Evolutionary conservation across 352 stramenopile genomes (phyloP), one percentile per base, ranked within the genome.

Genomic region (Pythium coloratum): DNA sequence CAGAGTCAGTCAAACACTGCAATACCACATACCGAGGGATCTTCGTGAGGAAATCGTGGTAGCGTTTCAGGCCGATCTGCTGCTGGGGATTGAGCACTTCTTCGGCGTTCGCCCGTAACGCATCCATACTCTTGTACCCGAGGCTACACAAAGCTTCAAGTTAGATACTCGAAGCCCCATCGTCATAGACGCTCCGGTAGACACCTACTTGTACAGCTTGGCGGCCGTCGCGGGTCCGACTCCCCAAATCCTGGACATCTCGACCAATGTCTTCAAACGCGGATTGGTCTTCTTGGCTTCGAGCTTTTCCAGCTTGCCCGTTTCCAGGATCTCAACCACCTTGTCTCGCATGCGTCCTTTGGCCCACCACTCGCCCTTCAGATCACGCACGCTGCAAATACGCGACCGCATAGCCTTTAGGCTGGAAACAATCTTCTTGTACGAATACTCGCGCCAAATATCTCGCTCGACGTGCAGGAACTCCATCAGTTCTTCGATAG

Each of bases 361-460:
- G 9, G 80, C 80, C 82, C 84, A 93, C 53, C 80, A 73, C 55
- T 89, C 57, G 3, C 73, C 80, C 51, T 85, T 84, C n/a, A 95
- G 66, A 56, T 87, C 83, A 1, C 78, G 76, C 6, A 86, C 79
- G 49, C 69, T 89, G 38, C 75, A 89, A 18, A 95, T 73, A 1
- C 83, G 72, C 6, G 70, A 70, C 32, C 80, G 75, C 72, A 88
- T 83, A 0, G 80, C 70, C 71, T 93, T 95, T 10, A 95, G 67
- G 33, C 82, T 93, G 2, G 77, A 82, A 3, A 91, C 72, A 16
- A 90, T 72, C 84, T 91, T 91, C 78, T 93, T 95, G 71, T 95
- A 92, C 70, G 86, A 90, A 54, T 91, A 92, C 57, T 89, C 82
- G 18, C 87, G 72, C 87, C 87, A 93, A 30, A 89, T 76, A 55